Evolutionary conservation across 371 early-diverging fungal species (phyloP), one percentile per base, ranked within the genome.

Genomic region (Nematocida parisii): DNA sequence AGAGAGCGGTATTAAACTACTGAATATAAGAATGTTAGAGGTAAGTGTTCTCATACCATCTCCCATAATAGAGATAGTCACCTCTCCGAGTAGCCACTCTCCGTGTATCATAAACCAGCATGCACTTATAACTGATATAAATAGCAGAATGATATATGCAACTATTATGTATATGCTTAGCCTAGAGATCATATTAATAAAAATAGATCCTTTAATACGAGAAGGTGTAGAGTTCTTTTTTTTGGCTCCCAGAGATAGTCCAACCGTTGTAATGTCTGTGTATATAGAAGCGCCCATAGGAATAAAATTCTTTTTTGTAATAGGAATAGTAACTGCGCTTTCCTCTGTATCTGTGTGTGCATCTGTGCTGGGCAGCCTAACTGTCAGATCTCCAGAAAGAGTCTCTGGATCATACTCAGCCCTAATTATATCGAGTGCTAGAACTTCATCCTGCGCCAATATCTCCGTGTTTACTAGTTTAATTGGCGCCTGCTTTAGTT

Each of bases 201-300:
- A 46, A 22, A 56, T 54, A 27, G 58, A 52, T 42, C 58, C 73
- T 92, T 95, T 2, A 93, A 90, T 86, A 94, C 94, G 56, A 92
- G 87, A 83, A 93, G 91, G 81, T 93, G 91, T 13, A 7, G 33
- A 11, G 75, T 55, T 87, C 95, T 95, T 67, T 95, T 94, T 68
- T 95, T 93, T 24, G 89, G 87, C 39, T 95, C 97, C 0, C 94
- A 95, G 74, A 90, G 93, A 11, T 94, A 84, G 13, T 93, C 93
- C 4, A 93, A 80, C 0, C 91, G 94, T 66, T 93, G 90, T 3
- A 91, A 89, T 90, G 91, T 92, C 66, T 91, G 91, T 0, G 93
- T 94, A 88, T 94, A 95, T 70, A 92, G 89, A 22, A 95, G 82
- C 3, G 90, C 97, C 99, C 61, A 94, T 90, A 40, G 94, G 89